Conservation (phyloP, 164 flowering plant species). For the Platanus orientalis region DNA sequence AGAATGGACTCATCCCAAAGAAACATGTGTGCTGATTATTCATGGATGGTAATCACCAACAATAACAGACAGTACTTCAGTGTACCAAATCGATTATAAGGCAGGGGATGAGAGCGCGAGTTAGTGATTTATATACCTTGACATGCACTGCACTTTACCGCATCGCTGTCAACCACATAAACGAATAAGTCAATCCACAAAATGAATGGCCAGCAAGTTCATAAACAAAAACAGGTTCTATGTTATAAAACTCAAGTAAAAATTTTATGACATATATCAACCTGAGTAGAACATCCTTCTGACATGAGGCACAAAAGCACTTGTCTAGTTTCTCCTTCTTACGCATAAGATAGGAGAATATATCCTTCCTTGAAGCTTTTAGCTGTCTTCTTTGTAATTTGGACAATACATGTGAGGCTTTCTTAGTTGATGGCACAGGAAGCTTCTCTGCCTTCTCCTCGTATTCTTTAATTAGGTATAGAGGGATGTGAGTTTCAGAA, state of each 20-base stretch:
- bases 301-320: constrained; percentile 67
- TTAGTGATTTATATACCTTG: constrained; percentile 50
- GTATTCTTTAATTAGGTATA: constrained; percentile 79
- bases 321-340: constrained; percentile 49
- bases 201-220: constrained; percentile 10
- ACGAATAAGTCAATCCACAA: constrained; percentile 7
- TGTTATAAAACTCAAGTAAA: neutral
- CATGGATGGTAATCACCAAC: no score
- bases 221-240: neutral
- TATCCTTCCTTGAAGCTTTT: constrained; percentile 51
- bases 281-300: constrained; percentile 57
- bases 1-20: no score
- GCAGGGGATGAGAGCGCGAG: neutral
- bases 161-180: constrained; percentile 45
- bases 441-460: constrained; percentile 42
- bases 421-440: constrained; percentile 18
- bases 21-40: no score
- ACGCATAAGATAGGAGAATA: constrained; percentile 52
- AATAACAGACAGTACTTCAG: no score
- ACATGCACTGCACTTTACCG: constrained; percentile 67
- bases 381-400: constrained; percentile 45
- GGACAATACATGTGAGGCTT: constrained; percentile 24
- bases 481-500: constrained; percentile 65
- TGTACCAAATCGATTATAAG: neutral
- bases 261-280: constrained; percentile 11